A percentile compares a stretch with the other conserved stretches of the same genome.
Evolutionary conservation across 441 rosid genomes (phyloP).

Genomic region (Croton setiger): DNA sequence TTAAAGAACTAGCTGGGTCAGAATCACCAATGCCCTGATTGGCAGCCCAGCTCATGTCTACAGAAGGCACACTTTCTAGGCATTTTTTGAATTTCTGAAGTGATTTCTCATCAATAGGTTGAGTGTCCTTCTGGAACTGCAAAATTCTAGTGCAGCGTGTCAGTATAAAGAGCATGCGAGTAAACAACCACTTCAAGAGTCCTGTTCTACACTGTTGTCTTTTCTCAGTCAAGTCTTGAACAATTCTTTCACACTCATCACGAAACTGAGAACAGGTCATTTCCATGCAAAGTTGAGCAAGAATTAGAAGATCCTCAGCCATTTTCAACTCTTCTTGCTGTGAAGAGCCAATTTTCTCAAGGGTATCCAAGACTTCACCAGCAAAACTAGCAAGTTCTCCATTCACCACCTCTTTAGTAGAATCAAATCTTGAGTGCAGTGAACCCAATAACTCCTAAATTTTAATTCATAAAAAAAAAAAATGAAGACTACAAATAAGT

Average conservation of each 20-base stretch:
- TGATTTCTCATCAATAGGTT: slow-evolving; percentile 65
- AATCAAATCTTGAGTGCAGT: slow-evolving; percentile 68
- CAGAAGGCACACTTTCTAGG: slow-evolving; percentile 68
- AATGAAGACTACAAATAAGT: slow-evolving; percentile 2
- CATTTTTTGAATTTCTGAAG: slow-evolving; percentile 65
- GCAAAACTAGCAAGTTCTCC: slow-evolving; percentile 54
- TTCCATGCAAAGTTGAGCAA: slow-evolving; percentile 55
- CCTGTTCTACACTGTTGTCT: slow-evolving; percentile 68
- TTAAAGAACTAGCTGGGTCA: slow-evolving; percentile 27
- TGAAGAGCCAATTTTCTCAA: slow-evolving; percentile 52
- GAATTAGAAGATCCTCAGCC: slow-evolving; percentile 54
- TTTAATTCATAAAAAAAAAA: slow-evolving; percentile 18
- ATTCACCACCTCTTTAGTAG: slow-evolving; percentile 66
- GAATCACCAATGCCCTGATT: slow-evolving; percentile 39
- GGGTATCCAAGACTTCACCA: slow-evolving; percentile 48
- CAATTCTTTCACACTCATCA: slow-evolving; percentile 60
- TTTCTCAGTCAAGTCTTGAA: slow-evolving; percentile 64
- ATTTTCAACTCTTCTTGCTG: slow-evolving; percentile 49
- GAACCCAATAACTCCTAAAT: slow-evolving; percentile 68
- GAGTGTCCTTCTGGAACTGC: slow-evolving; percentile 70
- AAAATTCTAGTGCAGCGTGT: slow-evolving; percentile 82
- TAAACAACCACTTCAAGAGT: slow-evolving; percentile 63
- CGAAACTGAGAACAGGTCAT: slow-evolving; percentile 67
- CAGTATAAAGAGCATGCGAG: slow-evolving; percentile 81
- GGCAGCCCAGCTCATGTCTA: slow-evolving; percentile 60